Conservation (phyloP, 2,329 filamentous ascomycete species). For the Fragosphaeria purpurea region DNA sequence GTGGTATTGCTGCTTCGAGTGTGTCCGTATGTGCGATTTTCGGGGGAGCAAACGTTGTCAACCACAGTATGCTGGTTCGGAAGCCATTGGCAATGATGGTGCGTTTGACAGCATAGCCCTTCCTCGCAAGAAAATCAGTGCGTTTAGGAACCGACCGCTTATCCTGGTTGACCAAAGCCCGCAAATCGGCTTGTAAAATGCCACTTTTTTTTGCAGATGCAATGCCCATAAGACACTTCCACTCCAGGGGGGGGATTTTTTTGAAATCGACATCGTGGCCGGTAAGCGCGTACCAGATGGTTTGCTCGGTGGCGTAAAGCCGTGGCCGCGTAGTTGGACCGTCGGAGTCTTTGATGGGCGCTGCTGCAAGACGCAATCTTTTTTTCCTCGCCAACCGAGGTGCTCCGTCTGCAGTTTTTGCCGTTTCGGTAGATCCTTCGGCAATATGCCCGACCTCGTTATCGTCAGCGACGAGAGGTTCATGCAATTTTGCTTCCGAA, state of each 20-base stretch:
- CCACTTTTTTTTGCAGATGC: constrained; percentile 43
- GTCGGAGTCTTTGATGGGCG: not conserved
- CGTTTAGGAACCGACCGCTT: constrained; percentile 54
- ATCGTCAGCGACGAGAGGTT: not conserved
- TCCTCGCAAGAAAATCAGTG: constrained; percentile 47
- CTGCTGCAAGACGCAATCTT: not conserved
- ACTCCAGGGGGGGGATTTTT: constrained; percentile 47
- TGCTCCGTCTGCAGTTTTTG: too few relatives aligned
- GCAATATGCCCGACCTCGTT: not conserved
- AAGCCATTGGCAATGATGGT: constrained; percentile 47
- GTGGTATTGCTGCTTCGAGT: not conserved
- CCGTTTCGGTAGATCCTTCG: too few relatives aligned
- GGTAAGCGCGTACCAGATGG: constrained; percentile 49
- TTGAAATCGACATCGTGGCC: constrained; percentile 51
- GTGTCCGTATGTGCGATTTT: constrained; percentile 25
- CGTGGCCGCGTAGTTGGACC: constrained; percentile 17
- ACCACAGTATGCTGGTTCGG: constrained; percentile 54
- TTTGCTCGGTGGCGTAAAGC: constrained; percentile 42
- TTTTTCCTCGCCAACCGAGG: not conserved
- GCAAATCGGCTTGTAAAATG: constrained; percentile 51
- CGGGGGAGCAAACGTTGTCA: constrained; percentile 43
- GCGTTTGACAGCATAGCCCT: constrained; percentile 53
- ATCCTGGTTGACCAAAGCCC: constrained; percentile 48
- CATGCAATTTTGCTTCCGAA: not conserved
- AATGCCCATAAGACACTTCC: constrained; percentile 48